Evolutionary conservation across 1,284 basidiomycete genomes (phyloP).

Genomic region (Trichosporon sp.): DNA sequence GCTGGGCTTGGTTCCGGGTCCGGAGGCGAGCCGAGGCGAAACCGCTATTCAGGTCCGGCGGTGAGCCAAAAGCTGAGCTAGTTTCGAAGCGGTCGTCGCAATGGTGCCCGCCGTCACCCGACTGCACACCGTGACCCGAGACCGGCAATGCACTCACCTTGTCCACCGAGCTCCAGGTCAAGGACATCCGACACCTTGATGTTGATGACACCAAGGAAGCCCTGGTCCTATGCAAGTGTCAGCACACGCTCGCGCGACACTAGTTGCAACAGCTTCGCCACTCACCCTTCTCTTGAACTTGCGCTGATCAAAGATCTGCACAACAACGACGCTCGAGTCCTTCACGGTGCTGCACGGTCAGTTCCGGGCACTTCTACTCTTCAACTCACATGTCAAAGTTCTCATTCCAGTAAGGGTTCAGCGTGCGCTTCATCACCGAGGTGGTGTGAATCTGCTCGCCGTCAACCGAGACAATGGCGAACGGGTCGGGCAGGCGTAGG

Average conservation of each 20-base stretch:
- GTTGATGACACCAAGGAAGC: constrained; percentile 92
- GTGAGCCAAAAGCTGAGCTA: neutral
- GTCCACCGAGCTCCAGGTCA: constrained; percentile 83
- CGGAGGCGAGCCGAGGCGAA: neutral
- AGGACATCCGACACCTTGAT: constrained; percentile 85
- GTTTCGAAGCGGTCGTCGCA: neutral
- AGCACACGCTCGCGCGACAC: neutral
- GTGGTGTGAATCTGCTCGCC: constrained; percentile 93
- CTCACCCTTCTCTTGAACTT: constrained; percentile 82
- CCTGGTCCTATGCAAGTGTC: constrained; percentile 66
- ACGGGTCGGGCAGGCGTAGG: constrained; percentile 88
- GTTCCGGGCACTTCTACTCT: neutral
- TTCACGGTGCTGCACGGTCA: constrained; percentile 68
- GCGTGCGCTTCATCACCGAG: constrained; percentile 81
- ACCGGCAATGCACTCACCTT: constrained; percentile 64
- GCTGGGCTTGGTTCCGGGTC: neutral
- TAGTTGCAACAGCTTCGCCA: neutral
- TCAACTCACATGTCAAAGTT: constrained; percentile 76
- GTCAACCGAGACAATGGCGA: constrained; percentile 91
- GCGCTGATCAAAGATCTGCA: constrained; percentile 95
- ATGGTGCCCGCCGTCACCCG: neutral
- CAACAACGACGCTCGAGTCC: constrained; percentile 85
- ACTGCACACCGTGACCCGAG: neutral
- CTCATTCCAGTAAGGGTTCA: constrained; percentile 94
- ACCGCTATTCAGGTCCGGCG: neutral